phyloP scores from a whole-genome alignment of 768 basidiomycete genomes.

The Lactarius evosmus region DNA sequence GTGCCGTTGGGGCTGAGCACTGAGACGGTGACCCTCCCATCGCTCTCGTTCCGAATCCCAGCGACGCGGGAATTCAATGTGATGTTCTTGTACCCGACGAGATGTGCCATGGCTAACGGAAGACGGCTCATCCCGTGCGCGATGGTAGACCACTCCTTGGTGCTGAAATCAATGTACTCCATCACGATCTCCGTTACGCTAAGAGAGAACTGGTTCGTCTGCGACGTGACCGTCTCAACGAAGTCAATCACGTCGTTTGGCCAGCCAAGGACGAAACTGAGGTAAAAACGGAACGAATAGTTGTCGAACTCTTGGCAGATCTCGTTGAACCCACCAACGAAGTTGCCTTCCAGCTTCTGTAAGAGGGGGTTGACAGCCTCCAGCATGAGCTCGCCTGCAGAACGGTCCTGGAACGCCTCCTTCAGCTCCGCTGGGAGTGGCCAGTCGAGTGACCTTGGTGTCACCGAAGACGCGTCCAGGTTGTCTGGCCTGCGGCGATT shows the following conservation, averaged over 20 bases:
- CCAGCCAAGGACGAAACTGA: constrained; percentile 20
- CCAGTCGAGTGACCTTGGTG: constrained; percentile 19
- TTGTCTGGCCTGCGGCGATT: constrained; percentile 10
- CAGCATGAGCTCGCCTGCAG: constrained; percentile 24
- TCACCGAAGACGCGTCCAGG: constrained; percentile 13
- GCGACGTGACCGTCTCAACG: constrained; percentile 30
- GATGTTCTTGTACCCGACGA: constrained; percentile 29
- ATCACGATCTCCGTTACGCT: constrained; percentile 32
- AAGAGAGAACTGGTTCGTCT: constrained; percentile 32
- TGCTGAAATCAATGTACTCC: constrained; percentile 31
- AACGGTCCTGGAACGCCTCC: constrained; percentile 17
- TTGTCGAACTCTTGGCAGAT: constrained; percentile 27
- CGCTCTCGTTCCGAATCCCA: constrained; percentile 18
- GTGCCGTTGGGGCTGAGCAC: not conserved
- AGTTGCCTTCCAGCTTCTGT: constrained; percentile 20
- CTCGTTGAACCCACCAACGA: constrained; percentile 22
- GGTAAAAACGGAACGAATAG: constrained; percentile 30
- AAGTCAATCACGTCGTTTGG: constrained; percentile 29
- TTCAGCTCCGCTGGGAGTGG: constrained; percentile 5
- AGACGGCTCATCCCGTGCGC: constrained; percentile 30
- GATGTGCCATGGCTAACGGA: constrained; percentile 28
- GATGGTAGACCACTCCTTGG: constrained; percentile 29
- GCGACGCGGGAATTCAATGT: constrained; percentile 29
- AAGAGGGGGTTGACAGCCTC: constrained; percentile 23
- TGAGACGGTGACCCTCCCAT: constrained; percentile 24